Evolutionary conservation across 2,329 filamentous ascomycete genomes (phyloP).

Genomic region (Fusarium verticillioides): DNA sequence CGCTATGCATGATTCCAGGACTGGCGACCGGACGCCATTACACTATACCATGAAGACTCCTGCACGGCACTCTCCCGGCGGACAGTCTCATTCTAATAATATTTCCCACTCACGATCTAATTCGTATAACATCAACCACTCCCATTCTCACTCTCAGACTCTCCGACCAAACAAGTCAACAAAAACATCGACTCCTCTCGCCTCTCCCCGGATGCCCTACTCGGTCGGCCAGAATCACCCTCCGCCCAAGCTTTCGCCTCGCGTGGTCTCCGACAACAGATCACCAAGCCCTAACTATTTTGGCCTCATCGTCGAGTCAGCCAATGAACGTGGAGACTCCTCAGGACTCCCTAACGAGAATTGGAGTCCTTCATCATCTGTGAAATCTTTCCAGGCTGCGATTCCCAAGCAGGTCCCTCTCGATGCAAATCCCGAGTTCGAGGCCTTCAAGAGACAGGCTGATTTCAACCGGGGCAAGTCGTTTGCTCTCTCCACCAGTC

Average conservation of each 20-base stretch:
- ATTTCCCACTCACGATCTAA: conserved; percentile 47
- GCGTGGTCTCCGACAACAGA: conserved; percentile 51
- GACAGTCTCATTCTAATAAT: conserved; percentile 44
- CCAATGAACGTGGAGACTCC: conserved; percentile 71
- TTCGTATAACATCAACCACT: conserved; percentile 53
- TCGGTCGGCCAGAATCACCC: conserved; percentile 67
- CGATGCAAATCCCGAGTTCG: conserved; percentile 83
- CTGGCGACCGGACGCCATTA: conserved; percentile 50
- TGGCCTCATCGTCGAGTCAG: conserved; percentile 74
- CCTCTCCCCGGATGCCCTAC: conserved; percentile 63
- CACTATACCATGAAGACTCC: conserved; percentile 61
- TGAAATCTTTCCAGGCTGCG: conserved; percentile 75
- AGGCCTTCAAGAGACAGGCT: conserved; percentile 79
- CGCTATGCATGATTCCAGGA: conserved; percentile 49
- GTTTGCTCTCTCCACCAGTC: conserved; percentile 58
- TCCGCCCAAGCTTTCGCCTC: conserved; percentile 63
- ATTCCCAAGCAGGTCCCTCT: conserved; percentile 76
- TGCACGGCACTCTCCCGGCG: conserved; percentile 51
- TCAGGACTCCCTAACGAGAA: conserved; percentile 73
- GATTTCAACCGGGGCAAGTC: conserved; percentile 67
- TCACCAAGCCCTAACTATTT: conserved; percentile 87
- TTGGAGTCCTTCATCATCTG: conserved; percentile 78
- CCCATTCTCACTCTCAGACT: conserved; percentile 54
- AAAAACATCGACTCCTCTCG: conserved; percentile 62
- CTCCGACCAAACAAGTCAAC: conserved; percentile 53